These are phyloP conservation scores for Cardiospermum halicacabum DNA, from an alignment of 345 rosid genomes.

Conservation along the genomic window DNA sequence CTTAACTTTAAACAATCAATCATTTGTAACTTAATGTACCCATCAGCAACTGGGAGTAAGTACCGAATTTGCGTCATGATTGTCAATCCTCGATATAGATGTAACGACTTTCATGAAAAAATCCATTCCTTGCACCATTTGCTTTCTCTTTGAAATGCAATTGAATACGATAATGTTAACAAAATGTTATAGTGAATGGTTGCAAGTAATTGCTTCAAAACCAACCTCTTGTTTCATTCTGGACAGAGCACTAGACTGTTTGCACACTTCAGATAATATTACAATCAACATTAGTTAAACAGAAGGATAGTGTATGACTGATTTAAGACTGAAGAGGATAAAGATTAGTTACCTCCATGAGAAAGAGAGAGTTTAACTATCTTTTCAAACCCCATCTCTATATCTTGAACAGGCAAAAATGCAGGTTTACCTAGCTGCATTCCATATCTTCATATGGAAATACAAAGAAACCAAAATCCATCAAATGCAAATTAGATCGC, in stretches of 20 bases:
- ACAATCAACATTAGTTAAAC: background rate
- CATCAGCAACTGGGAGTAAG: conserved; percentile 1
- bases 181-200: background rate
- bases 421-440: conserved; percentile 89
- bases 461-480: background rate
- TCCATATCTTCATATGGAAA: conserved; percentile 38
- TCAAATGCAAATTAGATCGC: background rate
- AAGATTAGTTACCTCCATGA: conserved; percentile 57
- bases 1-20: background rate
- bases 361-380: conserved; percentile 79
- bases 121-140: conserved; percentile 52
- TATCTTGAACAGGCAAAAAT: conserved; percentile 71
- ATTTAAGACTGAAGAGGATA: background rate
- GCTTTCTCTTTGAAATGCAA: conserved; percentile 49
- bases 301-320: background rate
- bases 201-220: background rate
- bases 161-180: background rate
- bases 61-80: conserved; percentile 84
- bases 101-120: conserved; percentile 58
- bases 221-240: conserved; percentile 84
- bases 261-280: conserved; percentile 56
- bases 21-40: too few species aligned
- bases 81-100: conserved; percentile 74
- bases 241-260: conserved; percentile 55
- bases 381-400: conserved; percentile 96